Evolutionary conservation across 805 yeast genomes (phyloP).

Genomic region (Monosporozyma aerobia): DNA sequence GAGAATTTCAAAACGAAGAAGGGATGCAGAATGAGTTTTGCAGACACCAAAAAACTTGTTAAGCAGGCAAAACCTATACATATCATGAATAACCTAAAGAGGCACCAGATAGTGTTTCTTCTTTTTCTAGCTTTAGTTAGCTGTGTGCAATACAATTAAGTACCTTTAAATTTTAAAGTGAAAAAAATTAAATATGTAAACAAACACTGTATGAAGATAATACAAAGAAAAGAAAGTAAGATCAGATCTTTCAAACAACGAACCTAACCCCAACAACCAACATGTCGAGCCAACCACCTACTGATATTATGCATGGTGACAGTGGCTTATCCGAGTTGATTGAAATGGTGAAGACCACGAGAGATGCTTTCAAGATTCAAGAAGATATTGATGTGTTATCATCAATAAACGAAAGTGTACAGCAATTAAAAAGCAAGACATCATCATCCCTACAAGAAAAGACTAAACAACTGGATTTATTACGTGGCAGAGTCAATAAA

Average conservation of each 20-base stretch:
- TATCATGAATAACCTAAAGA: too few relatives aligned
- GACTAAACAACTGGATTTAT: not conserved
- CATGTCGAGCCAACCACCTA: conserved; percentile 5
- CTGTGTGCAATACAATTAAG: not conserved
- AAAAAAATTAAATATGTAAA: not conserved
- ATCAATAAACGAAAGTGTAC: conserved; percentile 12
- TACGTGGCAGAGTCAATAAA: not conserved
- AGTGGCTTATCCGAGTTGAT: conserved; percentile 15
- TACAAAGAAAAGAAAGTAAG: not conserved
- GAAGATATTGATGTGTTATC: conserved; percentile 15
- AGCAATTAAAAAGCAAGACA: conserved; percentile 5
- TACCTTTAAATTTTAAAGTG: not conserved
- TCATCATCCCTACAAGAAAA: conserved; percentile 5
- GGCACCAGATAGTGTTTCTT: not conserved
- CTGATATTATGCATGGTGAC: conserved; percentile 3
- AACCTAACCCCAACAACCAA: not conserved
- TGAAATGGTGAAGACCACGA: conserved; percentile 16
- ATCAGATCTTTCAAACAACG: not conserved
- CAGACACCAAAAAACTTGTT: too few relatives aligned
- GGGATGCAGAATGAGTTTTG: too few relatives aligned
- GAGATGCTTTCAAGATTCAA: conserved; percentile 21
- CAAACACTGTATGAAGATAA: not conserved
- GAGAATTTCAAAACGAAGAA: too few relatives aligned
- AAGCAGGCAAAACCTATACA: too few relatives aligned
- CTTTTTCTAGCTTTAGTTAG: not conserved